These are phyloP conservation scores for Talaromyces sp. DNA, from an alignment of 2,329 filamentous ascomycete species.

Conservation along the genomic window DNA sequence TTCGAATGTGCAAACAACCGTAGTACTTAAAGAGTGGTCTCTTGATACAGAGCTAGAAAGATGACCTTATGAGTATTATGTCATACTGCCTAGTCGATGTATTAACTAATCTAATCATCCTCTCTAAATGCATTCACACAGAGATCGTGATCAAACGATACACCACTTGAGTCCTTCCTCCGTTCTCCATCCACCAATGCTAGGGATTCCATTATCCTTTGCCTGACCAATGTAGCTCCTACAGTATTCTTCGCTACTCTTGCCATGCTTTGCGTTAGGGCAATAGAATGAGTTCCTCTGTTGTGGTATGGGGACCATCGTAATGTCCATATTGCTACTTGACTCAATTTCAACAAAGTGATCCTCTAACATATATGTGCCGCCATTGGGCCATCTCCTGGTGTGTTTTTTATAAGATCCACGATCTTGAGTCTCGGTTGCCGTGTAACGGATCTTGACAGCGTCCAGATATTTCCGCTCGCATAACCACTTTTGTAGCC, in stretches of 20 bases:
- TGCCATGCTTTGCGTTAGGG: no score
- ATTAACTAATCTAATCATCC: not conserved
- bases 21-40: no score
- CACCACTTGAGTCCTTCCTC: not conserved
- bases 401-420: not conserved
- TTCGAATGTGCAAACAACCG: no score
- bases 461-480: not conserved
- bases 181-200: not conserved
- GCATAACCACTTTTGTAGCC: not conserved
- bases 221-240: not conserved
- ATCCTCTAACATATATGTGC: not conserved
- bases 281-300: not conserved
- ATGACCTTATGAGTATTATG: no score
- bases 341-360: not conserved
- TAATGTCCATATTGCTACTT: slow-evolving; percentile 2
- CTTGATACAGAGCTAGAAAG: no score
- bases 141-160: not conserved
- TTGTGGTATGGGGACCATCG: not conserved
- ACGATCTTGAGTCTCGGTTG: not conserved
- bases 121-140: not conserved
- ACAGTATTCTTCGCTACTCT: slow-evolving; percentile 1
- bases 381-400: not conserved
- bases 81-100: not conserved
- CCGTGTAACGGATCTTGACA: not conserved
- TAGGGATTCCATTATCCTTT: not conserved